Conservation (phyloP, 2,329 filamentous ascomycete genomes). For the Fusarium robinianum region DNA sequence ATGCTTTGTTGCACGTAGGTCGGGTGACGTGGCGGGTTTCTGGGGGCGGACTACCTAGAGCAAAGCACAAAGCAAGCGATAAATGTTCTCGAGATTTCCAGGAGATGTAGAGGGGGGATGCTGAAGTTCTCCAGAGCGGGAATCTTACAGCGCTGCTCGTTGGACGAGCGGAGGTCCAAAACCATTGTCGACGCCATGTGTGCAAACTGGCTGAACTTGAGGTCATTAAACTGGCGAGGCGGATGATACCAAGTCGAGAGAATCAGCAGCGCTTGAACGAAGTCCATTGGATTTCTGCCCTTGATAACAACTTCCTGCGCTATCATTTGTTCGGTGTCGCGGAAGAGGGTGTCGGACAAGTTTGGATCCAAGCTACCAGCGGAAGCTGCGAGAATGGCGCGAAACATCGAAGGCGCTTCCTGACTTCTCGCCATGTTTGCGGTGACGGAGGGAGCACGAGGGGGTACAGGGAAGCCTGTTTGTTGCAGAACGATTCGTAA, state of each 20-base stretch:
- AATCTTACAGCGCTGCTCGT: conserved; percentile 13
- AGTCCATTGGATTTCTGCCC: conserved; percentile 21
- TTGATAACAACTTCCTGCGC: conserved; percentile 18
- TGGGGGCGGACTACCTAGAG: conserved; percentile 7
- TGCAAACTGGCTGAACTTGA: conserved; percentile 25
- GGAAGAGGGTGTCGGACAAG: conserved; percentile 13
- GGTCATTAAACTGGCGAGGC: conserved; percentile 11
- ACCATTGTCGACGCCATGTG: conserved; percentile 26
- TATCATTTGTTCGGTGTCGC: conserved; percentile 15
- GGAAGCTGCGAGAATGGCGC: conserved; percentile 10
- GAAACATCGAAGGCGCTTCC: conserved; percentile 7
- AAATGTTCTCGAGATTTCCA: conserved; percentile 11
- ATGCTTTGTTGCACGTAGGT: no score
- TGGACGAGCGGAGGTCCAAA: conserved; percentile 21
- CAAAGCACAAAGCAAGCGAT: conserved; percentile 14
- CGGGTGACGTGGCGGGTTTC: not conserved
- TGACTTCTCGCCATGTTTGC: conserved; percentile 1
- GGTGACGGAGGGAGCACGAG: conserved; percentile 7
- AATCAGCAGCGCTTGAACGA: conserved; percentile 21
- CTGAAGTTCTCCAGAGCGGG: not conserved
- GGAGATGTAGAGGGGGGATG: not conserved
- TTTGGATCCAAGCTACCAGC: conserved; percentile 9
- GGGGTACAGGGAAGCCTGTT: conserved; percentile 9
- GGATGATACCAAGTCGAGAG: conserved; percentile 23
- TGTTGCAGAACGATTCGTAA: conserved; percentile 8